Conservation (phyloP, 192 early-diverging fungal genomes). For the Coemansia sp. region DNA sequence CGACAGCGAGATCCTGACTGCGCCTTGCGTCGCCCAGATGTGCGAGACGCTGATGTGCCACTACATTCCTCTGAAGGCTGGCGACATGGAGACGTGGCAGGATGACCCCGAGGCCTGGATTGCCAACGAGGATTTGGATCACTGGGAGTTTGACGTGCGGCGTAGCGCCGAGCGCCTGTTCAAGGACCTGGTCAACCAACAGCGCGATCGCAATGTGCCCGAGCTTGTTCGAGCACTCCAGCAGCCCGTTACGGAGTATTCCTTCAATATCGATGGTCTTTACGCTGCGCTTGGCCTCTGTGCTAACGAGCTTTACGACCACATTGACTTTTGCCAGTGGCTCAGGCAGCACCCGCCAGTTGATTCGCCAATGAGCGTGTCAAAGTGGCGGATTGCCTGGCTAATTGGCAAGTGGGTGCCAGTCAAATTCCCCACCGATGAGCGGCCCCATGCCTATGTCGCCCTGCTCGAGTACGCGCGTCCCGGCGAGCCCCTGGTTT, state of each 20-base stretch:
- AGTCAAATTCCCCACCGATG: constrained; percentile 66
- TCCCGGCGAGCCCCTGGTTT: constrained; percentile 74
- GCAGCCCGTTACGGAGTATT: constrained; percentile 2
- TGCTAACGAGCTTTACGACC: constrained; percentile 76
- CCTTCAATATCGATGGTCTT: constrained; percentile 41
- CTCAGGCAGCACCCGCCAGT: constrained; percentile 52
- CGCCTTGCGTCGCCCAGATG: constrained; percentile 62
- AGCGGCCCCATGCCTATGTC: constrained; percentile 66
- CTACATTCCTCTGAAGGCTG: constrained; percentile 67
- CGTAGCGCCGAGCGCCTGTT: constrained; percentile 82
- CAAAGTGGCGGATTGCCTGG: constrained; percentile 73
- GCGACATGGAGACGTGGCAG: constrained; percentile 78
- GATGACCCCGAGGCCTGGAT: constrained; percentile 84
- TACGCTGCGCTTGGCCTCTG: constrained; percentile 79
- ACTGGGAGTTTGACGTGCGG: constrained; percentile 78
- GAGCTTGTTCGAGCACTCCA: constrained; percentile 20
- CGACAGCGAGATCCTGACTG: constrained; percentile 64
- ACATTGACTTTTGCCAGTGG: constrained; percentile 79
- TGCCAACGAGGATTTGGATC: constrained; percentile 75
- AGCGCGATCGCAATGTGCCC: constrained; percentile 17
- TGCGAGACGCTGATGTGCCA: constrained; percentile 71
- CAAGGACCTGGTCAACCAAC: constrained; percentile 70
- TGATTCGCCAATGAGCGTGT: constrained; percentile 45
- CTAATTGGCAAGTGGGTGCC: constrained; percentile 83
- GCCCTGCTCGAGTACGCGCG: constrained; percentile 67